Evolutionary conservation across 2,329 filamentous ascomycete species (phyloP), one percentile per base, ranked within the genome.

Genomic region (Apiospora marii): DNA sequence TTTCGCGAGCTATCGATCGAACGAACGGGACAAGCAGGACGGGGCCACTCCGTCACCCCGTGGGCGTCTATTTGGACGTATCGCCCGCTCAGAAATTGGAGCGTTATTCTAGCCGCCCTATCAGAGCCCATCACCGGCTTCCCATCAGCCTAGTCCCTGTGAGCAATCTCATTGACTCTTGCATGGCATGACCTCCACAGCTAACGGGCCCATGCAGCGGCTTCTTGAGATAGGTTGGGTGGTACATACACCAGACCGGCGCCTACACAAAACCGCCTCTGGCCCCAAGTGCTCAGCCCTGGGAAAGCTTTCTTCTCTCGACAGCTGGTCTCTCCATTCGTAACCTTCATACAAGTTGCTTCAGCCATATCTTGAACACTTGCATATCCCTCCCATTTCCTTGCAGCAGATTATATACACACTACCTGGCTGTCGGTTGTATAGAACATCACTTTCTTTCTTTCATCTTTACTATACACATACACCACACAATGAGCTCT

Each of bases 241-340:
- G 75, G 76, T 27, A 24, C 61, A 46, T 76, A 78, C 73, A 73
- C 74, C 74, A 77, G 74, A 73, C 77, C 80, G 81, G 81, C 82
- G 83, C 79, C 82, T 81, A 84, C 84, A 88, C 86, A 89, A 88
- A 89, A 89, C 84, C 84, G 82, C 79, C 81, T 76, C 79, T 80
- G 80, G 81, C 84, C 85, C 84, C 82, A 82, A 74, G 76, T 76
- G 76, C 76, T 79, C 79, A 78, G 76, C 76, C 78, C 79, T 76
- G 77, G 78, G 76, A 78, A 76, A 64, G 68, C 79, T 79, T 78
- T 81, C 80, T 85, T 82, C 81, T 81, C 80, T 85, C 84, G 85
- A 84, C 84, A 90, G 88, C 88, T 89, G 88, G 88, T 83, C 87
- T 90, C 87, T 84, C 79, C 81, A 76, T 64, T 30, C 58, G 58